Percentiles rank a stretch among this genome's conserved stretches.
Evolutionary conservation across 2,329 filamentous ascomycete species (phyloP).

Genomic region (Ophiocordyceps sinensis): DNA sequence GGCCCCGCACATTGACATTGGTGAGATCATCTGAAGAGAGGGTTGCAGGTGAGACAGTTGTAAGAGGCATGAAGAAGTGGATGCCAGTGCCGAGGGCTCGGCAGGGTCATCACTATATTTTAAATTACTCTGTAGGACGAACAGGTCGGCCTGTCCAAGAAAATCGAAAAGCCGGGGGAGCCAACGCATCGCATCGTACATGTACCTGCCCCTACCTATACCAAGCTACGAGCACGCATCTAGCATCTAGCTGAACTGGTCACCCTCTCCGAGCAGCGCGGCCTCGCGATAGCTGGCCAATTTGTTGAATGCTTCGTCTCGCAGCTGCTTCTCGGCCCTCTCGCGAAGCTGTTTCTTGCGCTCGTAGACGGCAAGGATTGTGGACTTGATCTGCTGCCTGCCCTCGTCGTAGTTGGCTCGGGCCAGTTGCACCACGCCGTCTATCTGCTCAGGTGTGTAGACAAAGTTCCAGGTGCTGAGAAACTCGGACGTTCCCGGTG

Average conservation of each 20-base stretch:
- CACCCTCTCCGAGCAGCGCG: constrained; percentile 45
- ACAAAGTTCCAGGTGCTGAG: constrained; percentile 97
- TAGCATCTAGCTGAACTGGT: constrained; percentile 43
- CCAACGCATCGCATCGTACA: too few species aligned
- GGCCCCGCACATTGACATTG: constrained; percentile 54
- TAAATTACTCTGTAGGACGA: constrained; percentile 24
- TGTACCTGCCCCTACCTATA: too few species aligned
- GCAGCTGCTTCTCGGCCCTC: constrained; percentile 29
- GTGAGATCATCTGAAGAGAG: constrained; percentile 44
- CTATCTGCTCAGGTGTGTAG: constrained; percentile 82
- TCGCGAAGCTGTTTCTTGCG: constrained; percentile 62
- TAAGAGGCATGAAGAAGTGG: too few species aligned
- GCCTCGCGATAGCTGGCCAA: constrained; percentile 34
- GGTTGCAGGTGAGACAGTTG: neutral
- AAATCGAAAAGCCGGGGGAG: neutral
- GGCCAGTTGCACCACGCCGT: constrained; percentile 68
- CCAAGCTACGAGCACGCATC: neutral
- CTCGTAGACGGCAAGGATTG: constrained; percentile 82
- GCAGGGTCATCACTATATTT: constrained; percentile 15
- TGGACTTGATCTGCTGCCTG: constrained; percentile 59
- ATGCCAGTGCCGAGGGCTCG: too few species aligned
- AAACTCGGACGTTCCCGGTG: constrained; percentile 71
- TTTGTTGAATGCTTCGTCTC: constrained; percentile 26
- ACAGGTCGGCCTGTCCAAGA: neutral
- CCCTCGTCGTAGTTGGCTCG: constrained; percentile 79